These are phyloP conservation scores for Yamadazyma akitaensis DNA, from an alignment of 805 yeast genomes.

Conservation along the genomic window DNA sequence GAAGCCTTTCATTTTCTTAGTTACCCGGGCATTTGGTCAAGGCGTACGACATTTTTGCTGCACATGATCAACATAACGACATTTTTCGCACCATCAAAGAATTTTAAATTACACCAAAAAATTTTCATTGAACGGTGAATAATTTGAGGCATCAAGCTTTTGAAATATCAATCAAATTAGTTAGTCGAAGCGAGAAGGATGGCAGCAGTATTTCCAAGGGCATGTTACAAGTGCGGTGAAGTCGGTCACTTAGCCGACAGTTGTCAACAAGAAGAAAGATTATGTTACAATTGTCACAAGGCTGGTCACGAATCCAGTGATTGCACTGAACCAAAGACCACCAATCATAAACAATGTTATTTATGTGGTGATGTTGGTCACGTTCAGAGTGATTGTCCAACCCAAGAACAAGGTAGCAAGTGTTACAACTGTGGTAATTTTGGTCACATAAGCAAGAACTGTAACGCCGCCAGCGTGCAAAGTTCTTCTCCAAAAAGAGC, in stretches of 20 bases:
- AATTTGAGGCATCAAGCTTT: neutral
- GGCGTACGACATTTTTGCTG: constrained; percentile 1
- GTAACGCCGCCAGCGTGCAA: constrained; percentile 41
- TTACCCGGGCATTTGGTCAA: constrained; percentile 1
- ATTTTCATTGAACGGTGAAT: constrained; percentile 7
- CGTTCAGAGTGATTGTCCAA: constrained; percentile 79
- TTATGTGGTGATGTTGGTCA: constrained; percentile 91
- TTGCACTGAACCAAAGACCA: constrained; percentile 85
- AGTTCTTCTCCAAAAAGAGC: constrained; percentile 25
- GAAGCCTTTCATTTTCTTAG: neutral
- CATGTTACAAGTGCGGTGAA: constrained; percentile 91
- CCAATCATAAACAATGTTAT: constrained; percentile 85
- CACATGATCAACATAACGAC: neutral
- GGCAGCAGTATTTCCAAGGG: constrained; percentile 58
- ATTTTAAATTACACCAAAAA: constrained; percentile 4
- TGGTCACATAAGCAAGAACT: constrained; percentile 82
- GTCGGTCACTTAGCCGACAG: constrained; percentile 87
- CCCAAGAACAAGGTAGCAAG: constrained; percentile 61
- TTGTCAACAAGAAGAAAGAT: constrained; percentile 79
- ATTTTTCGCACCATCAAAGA: constrained; percentile 5
- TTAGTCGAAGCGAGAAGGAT: constrained; percentile 15
- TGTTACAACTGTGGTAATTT: constrained; percentile 59
- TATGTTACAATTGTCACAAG: constrained; percentile 89
- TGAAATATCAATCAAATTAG: constrained; percentile 3
- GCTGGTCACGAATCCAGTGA: constrained; percentile 88